Conservation (phyloP, 352 stramenopile species). For the Pelagophyceae sp. region DNA sequence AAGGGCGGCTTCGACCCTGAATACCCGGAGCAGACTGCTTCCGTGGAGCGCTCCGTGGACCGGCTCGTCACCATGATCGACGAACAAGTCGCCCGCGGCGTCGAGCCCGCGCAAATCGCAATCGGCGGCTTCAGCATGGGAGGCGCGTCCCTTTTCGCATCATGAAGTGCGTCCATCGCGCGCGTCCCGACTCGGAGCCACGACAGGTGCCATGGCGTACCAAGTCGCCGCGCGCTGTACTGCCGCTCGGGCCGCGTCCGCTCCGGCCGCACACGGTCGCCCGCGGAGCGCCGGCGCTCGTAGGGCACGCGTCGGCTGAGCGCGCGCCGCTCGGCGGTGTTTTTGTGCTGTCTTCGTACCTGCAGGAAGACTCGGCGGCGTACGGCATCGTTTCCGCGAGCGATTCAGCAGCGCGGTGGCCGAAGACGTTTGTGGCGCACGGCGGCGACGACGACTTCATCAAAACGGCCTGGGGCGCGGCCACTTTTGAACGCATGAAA, state of each 20-base stretch:
- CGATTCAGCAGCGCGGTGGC: neutral
- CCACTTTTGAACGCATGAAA: neutral
- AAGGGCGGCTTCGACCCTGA: conserved; percentile 9
- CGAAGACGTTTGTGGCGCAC: neutral
- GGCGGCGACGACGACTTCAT: conserved; percentile 16
- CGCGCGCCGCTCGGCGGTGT: neutral
- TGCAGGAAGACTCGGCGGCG: neutral
- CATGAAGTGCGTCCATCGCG: neutral
- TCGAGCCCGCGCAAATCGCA: neutral
- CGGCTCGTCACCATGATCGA: neutral
- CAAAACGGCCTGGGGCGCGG: neutral
- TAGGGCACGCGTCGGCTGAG: neutral
- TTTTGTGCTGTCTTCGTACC: neutral
- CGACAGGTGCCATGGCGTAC: neutral
- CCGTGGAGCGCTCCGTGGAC: neutral
- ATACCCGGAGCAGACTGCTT: neutral
- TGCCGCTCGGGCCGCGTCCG: no score
- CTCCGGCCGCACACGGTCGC: no score
- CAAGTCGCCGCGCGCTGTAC: no score
- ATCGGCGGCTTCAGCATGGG: conserved; percentile 11
- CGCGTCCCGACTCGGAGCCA: neutral
- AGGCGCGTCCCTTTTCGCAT: neutral
- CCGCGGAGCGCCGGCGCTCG: neutral
- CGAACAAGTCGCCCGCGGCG: neutral
- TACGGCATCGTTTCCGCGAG: neutral